Evolutionary conservation across 2,329 filamentous ascomycete genomes (phyloP).

Genomic region (Cercospora sesami): DNA sequence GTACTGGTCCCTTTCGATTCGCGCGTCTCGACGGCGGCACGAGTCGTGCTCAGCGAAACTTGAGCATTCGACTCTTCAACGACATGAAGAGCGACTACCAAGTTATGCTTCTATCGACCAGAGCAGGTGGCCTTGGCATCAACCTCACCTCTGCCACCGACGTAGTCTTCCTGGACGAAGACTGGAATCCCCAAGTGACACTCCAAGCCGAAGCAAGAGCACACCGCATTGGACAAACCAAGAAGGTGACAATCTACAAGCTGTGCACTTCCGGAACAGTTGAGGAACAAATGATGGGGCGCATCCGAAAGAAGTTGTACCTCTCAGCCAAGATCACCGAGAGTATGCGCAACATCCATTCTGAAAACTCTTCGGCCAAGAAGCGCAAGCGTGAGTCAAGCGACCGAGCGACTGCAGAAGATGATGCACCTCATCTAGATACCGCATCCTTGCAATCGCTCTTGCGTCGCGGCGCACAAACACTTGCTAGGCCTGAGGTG

Average conservation of each 20-base stretch:
- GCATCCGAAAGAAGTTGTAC: constrained; percentile 63
- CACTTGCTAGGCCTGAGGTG: constrained; percentile 54
- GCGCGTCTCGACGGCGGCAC: constrained; percentile 55
- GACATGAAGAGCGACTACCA: constrained; percentile 48
- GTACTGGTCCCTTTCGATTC: constrained; percentile 44
- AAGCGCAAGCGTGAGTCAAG: constrained; percentile 37
- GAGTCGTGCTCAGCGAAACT: constrained; percentile 51
- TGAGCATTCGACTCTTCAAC: constrained; percentile 57
- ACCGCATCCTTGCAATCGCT: constrained; percentile 56
- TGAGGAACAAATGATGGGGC: constrained; percentile 59
- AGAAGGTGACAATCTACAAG: constrained; percentile 58
- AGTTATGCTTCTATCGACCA: constrained; percentile 58
- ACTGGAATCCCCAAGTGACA: constrained; percentile 57
- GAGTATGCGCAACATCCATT: constrained; percentile 57
- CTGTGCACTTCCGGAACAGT: constrained; percentile 59
- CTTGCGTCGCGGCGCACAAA: constrained; percentile 56
- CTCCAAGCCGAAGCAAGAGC: constrained; percentile 57
- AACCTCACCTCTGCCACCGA: constrained; percentile 57
- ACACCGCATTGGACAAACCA: constrained; percentile 57
- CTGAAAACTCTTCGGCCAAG: constrained; percentile 35
- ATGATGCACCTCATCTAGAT: constrained; percentile 55
- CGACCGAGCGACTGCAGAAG: constrained; percentile 42
- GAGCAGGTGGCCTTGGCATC: constrained; percentile 58
- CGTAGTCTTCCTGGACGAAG: constrained; percentile 59
- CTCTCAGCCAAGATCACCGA: constrained; percentile 62